Base-by-base conservation (phyloP, 805 yeast species). In the Schizosaccharomyces japonicus region DNA sequence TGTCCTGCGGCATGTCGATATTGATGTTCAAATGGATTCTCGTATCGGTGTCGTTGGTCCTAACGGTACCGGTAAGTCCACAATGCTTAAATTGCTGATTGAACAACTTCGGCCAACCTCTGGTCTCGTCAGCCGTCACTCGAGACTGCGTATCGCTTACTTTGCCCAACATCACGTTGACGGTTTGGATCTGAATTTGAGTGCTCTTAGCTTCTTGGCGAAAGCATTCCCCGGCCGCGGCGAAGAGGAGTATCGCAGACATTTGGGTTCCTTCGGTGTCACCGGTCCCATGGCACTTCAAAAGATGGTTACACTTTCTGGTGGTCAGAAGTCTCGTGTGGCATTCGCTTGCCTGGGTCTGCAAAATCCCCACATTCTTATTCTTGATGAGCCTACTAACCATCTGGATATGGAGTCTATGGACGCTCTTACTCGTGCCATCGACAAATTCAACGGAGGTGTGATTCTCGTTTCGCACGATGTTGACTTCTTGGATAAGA, bases 141-240 rank as follows among this genome's bases (percentile, higher is more conserved):
- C 90, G 39, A 72, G 95, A 55, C 66, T 90, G 54, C 73, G 96
- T 64, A 80, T 90, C 48, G 96, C 94, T 15, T 90, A 90, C 62
- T 90, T 90, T 66, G 95, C 98, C 13, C 98, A 90, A 66, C 96
- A 90, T 61, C 98, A 90, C 58, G 93, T 90, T 54, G 98, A 90
- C 57, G 78, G 85, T n/a, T 81, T 90, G 95, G 96, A 90, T 58
- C 66, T 85, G 55, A 70, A 63, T 13, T 64, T 74, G 40, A 79
- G 81, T 49, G 95, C 98, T 0, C 95, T 90, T 7, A 77, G 81
- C 45, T 90, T 98, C 96, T 73, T 90, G 81, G 77, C 93, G 6
- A 67, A 72, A 51, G 73, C 78, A 4, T 83, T 69, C 67, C 98
- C 95, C 1, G 96, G 96, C 49, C 83, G 78, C 61, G 75, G 84